Base-by-base conservation (phyloP, 1,284 basidiomycete genomes). In the Microstroma glucosiphilum region DNA sequence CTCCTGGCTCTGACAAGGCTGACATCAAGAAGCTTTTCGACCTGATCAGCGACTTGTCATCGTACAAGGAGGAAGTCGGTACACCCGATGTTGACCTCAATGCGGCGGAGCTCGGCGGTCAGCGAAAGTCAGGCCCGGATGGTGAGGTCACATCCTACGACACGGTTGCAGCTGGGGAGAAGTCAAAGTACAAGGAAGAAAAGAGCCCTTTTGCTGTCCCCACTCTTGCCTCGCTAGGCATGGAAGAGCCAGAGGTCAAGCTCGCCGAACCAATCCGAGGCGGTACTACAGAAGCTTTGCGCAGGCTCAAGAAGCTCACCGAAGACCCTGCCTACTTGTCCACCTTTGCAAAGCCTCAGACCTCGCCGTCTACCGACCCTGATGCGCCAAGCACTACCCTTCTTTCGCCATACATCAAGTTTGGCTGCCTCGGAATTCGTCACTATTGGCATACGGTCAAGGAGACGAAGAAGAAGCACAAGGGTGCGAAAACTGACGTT, bases 291-390 rank as follows among this genome's bases (percentile, higher is more conserved):
- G 77, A 82, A 66, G 85, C 80, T 2, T 72, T 82, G 48, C 63
- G 73, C 53, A 72, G 82, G 23, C 79, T 83, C 40, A 72, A 70
- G 15, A 71, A 68, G 17, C 83, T 82, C 70, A 79, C 82, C 63
- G 72, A 77, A 23, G 78, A 83, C 61, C 68, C 70, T 26, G 70
- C 71, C 23, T 76, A 79, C 60, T 80, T 82, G 13, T 81, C 81
- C 6, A 79, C 77, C 17, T 84, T 85, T 71, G 80, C 81, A 26
- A 85, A 85, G 72, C 82, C 83, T 8, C 77, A 82, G 61, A 83
- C 83, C 0, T 68, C 69, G 0, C 73, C 73, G 2, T 60, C 66
- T 0, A 48, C 66, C 17, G 68, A 66, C 8, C 60, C 69, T 6
- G 61, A 62, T 23, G 66, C 72, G 41, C 67, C 68, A 1, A 59